These are phyloP conservation scores for Hibiscus tridactylites DNA, from an alignment of 345 rosid species.

Conservation along the genomic window DNA sequence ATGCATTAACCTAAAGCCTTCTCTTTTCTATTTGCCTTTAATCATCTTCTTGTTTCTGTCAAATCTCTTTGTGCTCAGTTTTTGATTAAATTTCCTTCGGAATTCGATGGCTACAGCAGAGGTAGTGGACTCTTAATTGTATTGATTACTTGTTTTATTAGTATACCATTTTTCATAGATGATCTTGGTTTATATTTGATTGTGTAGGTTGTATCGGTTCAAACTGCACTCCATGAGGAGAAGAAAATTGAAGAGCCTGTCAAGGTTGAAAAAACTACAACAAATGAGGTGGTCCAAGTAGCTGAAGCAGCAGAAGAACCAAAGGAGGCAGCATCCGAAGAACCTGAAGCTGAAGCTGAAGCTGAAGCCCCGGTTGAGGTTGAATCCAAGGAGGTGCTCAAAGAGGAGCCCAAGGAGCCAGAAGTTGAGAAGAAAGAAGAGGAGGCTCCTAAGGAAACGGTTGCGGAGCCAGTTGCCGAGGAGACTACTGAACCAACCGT, in stretches of 20 bases:
- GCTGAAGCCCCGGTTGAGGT: constrained; percentile 15
- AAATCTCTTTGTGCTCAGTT: not conserved
- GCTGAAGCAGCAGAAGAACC: constrained; percentile 14
- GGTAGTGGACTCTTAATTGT: constrained; percentile 17
- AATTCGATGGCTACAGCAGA: constrained; percentile 50
- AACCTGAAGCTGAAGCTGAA: not conserved
- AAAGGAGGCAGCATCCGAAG: constrained; percentile 5
- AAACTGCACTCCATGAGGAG: constrained; percentile 33
- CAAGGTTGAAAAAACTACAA: constrained; percentile 17
- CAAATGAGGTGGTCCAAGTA: constrained; percentile 17
- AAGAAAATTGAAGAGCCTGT: constrained; percentile 26
- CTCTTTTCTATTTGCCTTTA: not conserved
- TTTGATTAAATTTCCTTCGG: not conserved
- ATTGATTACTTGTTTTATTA: not conserved
- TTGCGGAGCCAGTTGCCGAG: constrained; percentile 15
- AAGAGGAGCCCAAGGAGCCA: constrained; percentile 30
- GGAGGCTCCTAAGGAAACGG: constrained; percentile 19
- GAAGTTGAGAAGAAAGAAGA: constrained; percentile 19
- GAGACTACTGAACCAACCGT: not conserved
- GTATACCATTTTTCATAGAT: not conserved
- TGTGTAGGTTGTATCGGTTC: constrained; percentile 43
- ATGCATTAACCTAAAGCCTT: constrained; percentile 13
- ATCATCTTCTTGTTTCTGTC: not conserved
- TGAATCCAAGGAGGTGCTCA: constrained; percentile 23
- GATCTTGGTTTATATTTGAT: not conserved